Base-by-base conservation (phyloP, 2,329 filamentous ascomycete genomes). In the Achaetomium macrosporum region DNA sequence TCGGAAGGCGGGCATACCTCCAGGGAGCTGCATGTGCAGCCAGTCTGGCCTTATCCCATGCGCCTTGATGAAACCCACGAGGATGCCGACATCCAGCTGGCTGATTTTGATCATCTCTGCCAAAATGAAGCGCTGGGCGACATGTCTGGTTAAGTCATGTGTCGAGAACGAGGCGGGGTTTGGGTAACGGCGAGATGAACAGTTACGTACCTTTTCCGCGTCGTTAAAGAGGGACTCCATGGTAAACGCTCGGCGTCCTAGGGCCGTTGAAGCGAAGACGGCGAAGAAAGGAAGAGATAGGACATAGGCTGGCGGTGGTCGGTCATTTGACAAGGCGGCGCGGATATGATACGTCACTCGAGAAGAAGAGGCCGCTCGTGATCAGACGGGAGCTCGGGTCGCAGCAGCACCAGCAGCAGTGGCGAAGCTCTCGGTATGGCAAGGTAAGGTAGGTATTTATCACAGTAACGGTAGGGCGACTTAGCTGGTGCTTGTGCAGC, bases 41-140 rank as follows among this genome's bases (percentile, higher is more conserved):
- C 68, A 71, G 56, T 69, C 60, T 33, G 68, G 65, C 41, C 62
- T 54, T 16, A 69, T 59, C 11, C 58, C 59, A 43, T 62, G 60
- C 25, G 54, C 42, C 48, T 65, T 73, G 59, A 82, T 69, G 55
- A 82, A 79, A 12, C 68, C 66, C 17, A 74, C 71, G 30, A 82
- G 65, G 16, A 64, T 65, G 11, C 68, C 64, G 20, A 79, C 63
- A 51, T 78, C 73, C 54, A 81, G 66, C 30, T 71, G 65, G 67
- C 78, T 82, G 55, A 71, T 71, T 61, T 81, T 82, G 66, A 82
- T 76, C 60, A 81, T 77, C 65, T 82, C 79, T 52, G 73, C 76
- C 51, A 82, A 71, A 55, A 82, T 68, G 62, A 80, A 80, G 57
- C 78, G 76, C 79, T 82, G 61, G n/a, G 44, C 15, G 15, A n/a